phyloP scores from a whole-genome alignment of 495 filamentous ascomycete species.

The Aspergillus funiculosus region DNA sequence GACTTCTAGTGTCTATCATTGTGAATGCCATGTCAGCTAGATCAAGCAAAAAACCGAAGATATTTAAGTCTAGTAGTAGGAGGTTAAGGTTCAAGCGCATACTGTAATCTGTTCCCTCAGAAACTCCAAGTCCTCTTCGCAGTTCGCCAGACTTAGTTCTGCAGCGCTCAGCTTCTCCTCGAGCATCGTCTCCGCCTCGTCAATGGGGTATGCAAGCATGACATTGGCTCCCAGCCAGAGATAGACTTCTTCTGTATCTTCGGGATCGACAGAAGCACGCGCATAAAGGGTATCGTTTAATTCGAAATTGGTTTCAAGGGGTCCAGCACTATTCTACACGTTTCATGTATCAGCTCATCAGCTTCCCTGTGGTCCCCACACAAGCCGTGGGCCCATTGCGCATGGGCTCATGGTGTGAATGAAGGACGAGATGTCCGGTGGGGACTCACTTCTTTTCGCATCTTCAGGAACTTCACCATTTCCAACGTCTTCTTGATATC shows the following conservation, averaged over 20 bases:
- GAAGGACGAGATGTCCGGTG: too few species aligned
- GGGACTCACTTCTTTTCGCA: constrained; percentile 32
- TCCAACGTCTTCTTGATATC: constrained; percentile 98
- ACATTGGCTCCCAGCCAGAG: constrained; percentile 97
- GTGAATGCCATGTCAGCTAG: constrained; percentile 23
- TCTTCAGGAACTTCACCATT: constrained; percentile 76
- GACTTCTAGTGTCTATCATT: constrained; percentile 83
- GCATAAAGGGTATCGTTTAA: constrained; percentile 94
- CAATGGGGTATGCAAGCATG: constrained; percentile 90
- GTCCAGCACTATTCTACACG: not conserved
- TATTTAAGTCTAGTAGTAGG: too few species aligned
- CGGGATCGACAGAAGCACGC: constrained; percentile 70
- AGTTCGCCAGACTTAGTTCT: constrained; percentile 69
- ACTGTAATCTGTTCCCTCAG: constrained; percentile 95
- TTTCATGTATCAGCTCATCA: too few species aligned
- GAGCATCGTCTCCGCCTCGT: constrained; percentile 76
- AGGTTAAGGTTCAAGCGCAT: constrained; percentile 23
- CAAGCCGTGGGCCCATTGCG: too few species aligned
- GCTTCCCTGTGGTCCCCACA: too few species aligned
- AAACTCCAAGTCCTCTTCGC: constrained; percentile 96
- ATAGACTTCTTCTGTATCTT: constrained; percentile 90
- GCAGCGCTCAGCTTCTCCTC: constrained; percentile 73
- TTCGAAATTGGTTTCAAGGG: constrained; percentile 86
- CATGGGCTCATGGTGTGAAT: too few species aligned
- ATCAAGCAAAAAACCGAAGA: not conserved